Base-by-base conservation (phyloP, 805 yeast genomes). In the Nakazawaea wyomingensis region DNA sequence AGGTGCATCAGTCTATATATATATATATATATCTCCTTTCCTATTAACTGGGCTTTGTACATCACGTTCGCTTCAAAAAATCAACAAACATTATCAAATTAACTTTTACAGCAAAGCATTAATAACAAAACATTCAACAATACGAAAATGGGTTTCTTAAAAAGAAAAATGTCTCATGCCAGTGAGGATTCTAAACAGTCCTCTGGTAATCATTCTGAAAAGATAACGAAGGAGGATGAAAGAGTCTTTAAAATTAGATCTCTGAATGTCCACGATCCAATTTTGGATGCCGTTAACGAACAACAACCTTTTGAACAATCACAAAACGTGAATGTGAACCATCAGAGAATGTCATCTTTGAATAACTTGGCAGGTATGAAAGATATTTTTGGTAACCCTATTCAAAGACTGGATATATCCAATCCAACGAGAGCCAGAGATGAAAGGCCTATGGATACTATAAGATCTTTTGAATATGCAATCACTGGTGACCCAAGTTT, bases 401-500 rank as follows among this genome's bases (percentile, higher is more conserved):
- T 93, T 55, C 59, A 58, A 3, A 78, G 78, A 50, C 85, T 95
- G 6, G 99, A 93, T 60, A 72, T 84, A 52, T 87, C 96, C 30
- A 93, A 93, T 59, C 99, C 99, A 22, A 82, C 96, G 5, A 76
- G 99, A 56, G 66, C 85, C 17, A 78, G 99, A 63, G 91, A 90
- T 61, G 99, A 93, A 65, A 78, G 99, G 56, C 99, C 99, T 4
- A 68, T 93, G 55, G 99, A 95, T 62, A 93, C 99, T 2, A 90
- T 93, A 55, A 74, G 98, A 54, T 74, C 86, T 4, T 93, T 93
- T 64, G 98, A 93, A 68, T 93, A 83, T 59, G 82, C 97, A 30
- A 89, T 93, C 50, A 87, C 96, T 5, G 96, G 96, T 41, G 99
- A 93, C 62, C 66, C 73, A 45, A 63, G 76, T 10, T 83, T 85